Base-by-base conservation (phyloP, 139 green algal species). In the Closterium sp. region DNA sequence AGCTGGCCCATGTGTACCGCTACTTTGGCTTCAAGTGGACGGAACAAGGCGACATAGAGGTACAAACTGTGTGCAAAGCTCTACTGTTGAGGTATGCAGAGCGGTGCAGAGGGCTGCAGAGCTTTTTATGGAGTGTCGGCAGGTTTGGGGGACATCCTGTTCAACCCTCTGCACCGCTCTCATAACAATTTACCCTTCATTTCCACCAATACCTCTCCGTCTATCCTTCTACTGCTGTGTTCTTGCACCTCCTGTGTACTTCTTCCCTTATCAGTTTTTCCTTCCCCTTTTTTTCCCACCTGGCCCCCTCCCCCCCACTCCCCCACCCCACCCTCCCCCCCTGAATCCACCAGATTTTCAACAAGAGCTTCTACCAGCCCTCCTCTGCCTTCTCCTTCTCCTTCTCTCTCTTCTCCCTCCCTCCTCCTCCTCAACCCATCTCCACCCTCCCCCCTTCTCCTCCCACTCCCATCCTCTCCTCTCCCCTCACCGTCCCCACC, bases 1-100 rank as follows among this genome's bases (percentile, higher is more conserved):
- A 89, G 86, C 30, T 89, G 86, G 34, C n/a, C 8, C 36, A 84
- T 4, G 86, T 89, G 34, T 89, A 89, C 25, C 86, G 86, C 86
- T 33, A 33, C 30, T 89, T 89, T 89, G 35, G 28, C n/a, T 89
- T 89, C 21, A 31, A 66, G 36, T 32, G 31, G 30, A 89, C 86
- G 34, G n/a, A 32, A 10, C n/a, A 86, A 10, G 83, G 83, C 25
- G n/a, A 32, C 83, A 10, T 86, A 21, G 83, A 86, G 83, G 55
- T 76, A 76, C 25, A 19, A 76, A 16, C 4, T 28, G 55, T 55
- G 4, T 6, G 36, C 4, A 55, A 55, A 55, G 4, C 6, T 76
- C 16, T 76, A 10, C 16, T 6, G 55, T 12, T 76, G 55, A 19
- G 55, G 55, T 19, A 76, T 76, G 55, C 55, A 76, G 7, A 76